A percentile compares a stretch with the other conserved stretches of the same genome.
These are phyloP conservation scores for Sarocladiaceae sp. DNA, from an alignment of 2,329 filamentous ascomycete genomes.

Conservation along the genomic window DNA sequence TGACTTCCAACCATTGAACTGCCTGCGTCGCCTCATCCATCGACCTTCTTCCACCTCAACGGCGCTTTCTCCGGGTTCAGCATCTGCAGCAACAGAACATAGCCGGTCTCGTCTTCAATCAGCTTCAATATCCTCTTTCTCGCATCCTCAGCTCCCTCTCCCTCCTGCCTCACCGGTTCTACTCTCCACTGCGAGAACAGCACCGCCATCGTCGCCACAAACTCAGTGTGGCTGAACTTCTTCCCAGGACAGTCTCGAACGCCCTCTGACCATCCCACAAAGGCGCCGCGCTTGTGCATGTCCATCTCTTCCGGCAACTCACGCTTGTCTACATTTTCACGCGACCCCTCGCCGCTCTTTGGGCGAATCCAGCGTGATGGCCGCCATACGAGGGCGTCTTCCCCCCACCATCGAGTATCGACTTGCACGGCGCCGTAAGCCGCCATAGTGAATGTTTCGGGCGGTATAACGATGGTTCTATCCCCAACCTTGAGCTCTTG, in stretches of 20 bases:
- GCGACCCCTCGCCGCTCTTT: neutral
- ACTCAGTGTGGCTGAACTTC: constrained; percentile 28
- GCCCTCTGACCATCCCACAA: constrained; percentile 23
- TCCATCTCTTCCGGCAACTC: neutral
- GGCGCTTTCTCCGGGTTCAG: constrained; percentile 19
- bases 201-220: constrained; percentile 53
- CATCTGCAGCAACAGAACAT: constrained; percentile 19
- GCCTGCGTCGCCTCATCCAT: constrained; percentile 1
- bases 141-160: constrained; percentile 15
- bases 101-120: constrained; percentile 17
- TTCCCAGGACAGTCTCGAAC: constrained; percentile 21
- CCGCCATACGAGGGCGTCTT: constrained; percentile 15
- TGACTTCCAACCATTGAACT: no score
- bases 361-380: constrained; percentile 16
- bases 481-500: constrained; percentile 8
- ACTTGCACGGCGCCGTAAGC: constrained; percentile 9
- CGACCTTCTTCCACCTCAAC: constrained; percentile 15
- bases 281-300: constrained; percentile 9
- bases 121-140: constrained; percentile 15
- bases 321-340: no score
- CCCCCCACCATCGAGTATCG: constrained; percentile 14
- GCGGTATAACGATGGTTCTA: constrained; percentile 8
- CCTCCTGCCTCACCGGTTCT: constrained; percentile 13
- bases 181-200: constrained; percentile 49
- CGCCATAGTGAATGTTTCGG: constrained; percentile 9